Evolutionary conservation across 495 filamentous ascomycete genomes (phyloP), one percentile per base, ranked within the genome.

Genomic region (Hapsidospora chrysogenum): DNA sequence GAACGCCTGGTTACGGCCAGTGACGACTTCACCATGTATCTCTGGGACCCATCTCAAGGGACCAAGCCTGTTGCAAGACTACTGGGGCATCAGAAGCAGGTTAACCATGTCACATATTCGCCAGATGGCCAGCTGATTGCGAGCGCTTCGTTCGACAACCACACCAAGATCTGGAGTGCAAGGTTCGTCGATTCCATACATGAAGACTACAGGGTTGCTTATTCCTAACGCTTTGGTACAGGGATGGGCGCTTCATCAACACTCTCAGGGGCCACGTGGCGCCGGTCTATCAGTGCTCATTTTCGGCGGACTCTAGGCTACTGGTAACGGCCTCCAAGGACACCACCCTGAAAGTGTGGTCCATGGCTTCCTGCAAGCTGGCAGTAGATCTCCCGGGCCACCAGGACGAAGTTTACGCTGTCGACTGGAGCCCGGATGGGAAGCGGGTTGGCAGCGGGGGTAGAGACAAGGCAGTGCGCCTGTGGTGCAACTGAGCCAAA

Each of bases 11-110:
- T 92, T 2, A 85, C 84, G 1, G 92, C 87, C 2, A 56, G 31
- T 14, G 89, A 99, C 46, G 92, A 99, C 49, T 89, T 83, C 58
- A 96, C 89, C 4, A 89, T 96, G 66, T 94, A 80, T 48, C 70
- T 99, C 32, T 99, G 92, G 92, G 80, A 92, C 21, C 92, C 92
- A 0, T 65, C 71, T 13, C 76, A 78, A 13, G 61, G 66, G 9
- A 80, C 60, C 13, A 95, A 95, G 50, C 85, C 87, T 4, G 55
- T 96, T 9, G 76, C 82, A n/a, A 69, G 89, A 19, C 65, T 99
- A 34, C 54, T 85, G 17, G 92, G 92, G 8, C 92, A 99, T 51
- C 85, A 94, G 49, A 96, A 95, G 52, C 81, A 82, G 46, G 83
- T 99, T 38, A 96, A 95, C 56, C 78, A 95, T 51, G 85, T 95